Evolutionary conservation across 441 rosid genomes (phyloP).

Genomic region (Geranium incanum): DNA sequence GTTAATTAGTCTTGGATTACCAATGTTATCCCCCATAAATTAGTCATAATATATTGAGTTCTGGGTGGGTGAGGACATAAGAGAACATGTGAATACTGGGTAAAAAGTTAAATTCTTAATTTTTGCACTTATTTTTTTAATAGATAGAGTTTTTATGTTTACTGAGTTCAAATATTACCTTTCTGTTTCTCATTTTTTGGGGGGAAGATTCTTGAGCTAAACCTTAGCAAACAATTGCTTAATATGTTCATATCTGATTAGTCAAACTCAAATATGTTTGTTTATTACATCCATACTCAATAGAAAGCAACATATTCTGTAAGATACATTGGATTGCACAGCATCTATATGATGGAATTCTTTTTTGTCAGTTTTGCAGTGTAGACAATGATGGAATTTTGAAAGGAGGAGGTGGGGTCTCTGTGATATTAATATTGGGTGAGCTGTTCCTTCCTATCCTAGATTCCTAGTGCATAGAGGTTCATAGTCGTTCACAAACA

Average conservation of each 20-base stretch:
- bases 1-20: too few species aligned
- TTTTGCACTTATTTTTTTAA: neutral
- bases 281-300: neutral
- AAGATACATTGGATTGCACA: too few species aligned
- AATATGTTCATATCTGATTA: neutral
- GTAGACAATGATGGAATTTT: conserved; percentile 1
- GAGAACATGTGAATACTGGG: too few species aligned
- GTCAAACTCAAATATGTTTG: neutral
- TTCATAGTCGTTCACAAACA: too few species aligned
- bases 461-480: too few species aligned
- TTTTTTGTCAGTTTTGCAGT: neutral
- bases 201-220: neutral
- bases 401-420: conserved; percentile 3
- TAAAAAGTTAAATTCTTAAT: too few species aligned
- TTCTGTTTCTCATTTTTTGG: neutral
- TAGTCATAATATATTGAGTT: too few species aligned
- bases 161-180: neutral
- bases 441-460: conserved; percentile 6
- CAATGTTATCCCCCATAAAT: too few species aligned
- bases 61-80: too few species aligned
- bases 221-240: neutral
- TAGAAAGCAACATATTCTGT: neutral
- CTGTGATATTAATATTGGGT: conserved; percentile 8
- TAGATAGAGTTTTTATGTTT: neutral
- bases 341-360: neutral